Evolutionary conservation across 495 filamentous ascomycete genomes (phyloP).

Genomic region (Ascodesmis nigricans): DNA sequence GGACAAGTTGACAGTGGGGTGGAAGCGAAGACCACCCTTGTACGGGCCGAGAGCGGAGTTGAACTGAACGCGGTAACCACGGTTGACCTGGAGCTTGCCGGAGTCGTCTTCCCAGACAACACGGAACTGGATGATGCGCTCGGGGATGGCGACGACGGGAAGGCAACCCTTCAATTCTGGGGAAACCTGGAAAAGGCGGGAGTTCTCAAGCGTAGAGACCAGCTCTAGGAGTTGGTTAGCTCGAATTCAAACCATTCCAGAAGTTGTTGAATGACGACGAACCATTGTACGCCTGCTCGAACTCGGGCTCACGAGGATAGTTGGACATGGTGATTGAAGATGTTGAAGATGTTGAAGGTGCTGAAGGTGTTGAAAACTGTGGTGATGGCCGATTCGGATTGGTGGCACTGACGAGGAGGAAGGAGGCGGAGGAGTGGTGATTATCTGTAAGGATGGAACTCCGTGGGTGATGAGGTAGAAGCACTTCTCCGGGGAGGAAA

Average conservation of each 20-base stretch:
- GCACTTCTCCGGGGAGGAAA: too few species aligned
- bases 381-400: too few species aligned
- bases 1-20: constrained; percentile 88
- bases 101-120: constrained; percentile 93
- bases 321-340: constrained; percentile 49
- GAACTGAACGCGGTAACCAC: constrained; percentile 94
- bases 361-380: neutral
- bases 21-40: constrained; percentile 93
- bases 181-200: constrained; percentile 75
- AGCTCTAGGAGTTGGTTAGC: constrained; percentile 36
- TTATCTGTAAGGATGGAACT: too few species aligned
- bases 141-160: constrained; percentile 68
- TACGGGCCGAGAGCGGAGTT: constrained; percentile 95
- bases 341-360: constrained; percentile 1
- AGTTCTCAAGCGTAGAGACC: constrained; percentile 77
- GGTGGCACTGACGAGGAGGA: too few species aligned
- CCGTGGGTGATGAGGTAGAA: too few species aligned
- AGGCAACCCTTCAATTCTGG: constrained; percentile 87
- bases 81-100: constrained; percentile 75
- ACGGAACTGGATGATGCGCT: constrained; percentile 93
- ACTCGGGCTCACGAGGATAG: constrained; percentile 78
- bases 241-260: constrained; percentile 2
- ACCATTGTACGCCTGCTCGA: constrained; percentile 98
- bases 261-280: constrained; percentile 13
- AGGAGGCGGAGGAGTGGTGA: too few species aligned